A percentile compares a stretch with the other conserved stretches of the same genome.
Conservation (phyloP, 305 asterid genomes). For the Ajuga reptans region DNA sequence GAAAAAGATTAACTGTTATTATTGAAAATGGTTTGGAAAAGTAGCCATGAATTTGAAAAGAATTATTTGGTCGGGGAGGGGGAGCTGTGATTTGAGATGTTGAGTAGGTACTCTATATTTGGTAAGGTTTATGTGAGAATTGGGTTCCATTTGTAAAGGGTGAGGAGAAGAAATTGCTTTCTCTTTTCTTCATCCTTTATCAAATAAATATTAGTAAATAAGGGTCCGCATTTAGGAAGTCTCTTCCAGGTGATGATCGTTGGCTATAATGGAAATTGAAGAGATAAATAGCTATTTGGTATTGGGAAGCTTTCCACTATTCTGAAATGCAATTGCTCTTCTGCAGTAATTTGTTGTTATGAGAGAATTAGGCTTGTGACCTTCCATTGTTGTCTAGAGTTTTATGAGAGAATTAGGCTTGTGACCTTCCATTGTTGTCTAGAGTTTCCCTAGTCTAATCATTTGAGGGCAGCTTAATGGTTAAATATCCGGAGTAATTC, state of each 20-base stretch:
- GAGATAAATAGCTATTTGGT: too few species aligned
- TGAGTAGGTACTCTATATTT: not conserved
- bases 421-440: not conserved
- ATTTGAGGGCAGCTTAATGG: not conserved
- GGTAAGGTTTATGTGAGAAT: not conserved
- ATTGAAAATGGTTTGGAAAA: not conserved
- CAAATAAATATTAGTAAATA: not conserved
- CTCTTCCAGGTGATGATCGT: not conserved
- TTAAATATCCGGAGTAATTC: not conserved
- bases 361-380: not conserved
- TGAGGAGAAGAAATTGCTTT: not conserved
- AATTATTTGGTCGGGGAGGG: not conserved
- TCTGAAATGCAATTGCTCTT: not conserved
- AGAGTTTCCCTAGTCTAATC: not conserved
- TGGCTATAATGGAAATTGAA: too few species aligned
- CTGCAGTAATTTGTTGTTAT: not conserved
- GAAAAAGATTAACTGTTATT: not conserved
- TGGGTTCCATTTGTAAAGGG: not conserved
- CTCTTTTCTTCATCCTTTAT: not conserved
- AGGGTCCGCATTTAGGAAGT: not conserved
- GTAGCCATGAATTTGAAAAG: not conserved
- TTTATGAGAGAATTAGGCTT: too few species aligned
- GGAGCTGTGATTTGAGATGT: not conserved
- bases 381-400: not conserved
- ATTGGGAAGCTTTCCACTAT: not conserved